phyloP scores from a whole-genome alignment of 768 basidiomycete species.

The Boletus pseudo-olivaceus region DNA sequence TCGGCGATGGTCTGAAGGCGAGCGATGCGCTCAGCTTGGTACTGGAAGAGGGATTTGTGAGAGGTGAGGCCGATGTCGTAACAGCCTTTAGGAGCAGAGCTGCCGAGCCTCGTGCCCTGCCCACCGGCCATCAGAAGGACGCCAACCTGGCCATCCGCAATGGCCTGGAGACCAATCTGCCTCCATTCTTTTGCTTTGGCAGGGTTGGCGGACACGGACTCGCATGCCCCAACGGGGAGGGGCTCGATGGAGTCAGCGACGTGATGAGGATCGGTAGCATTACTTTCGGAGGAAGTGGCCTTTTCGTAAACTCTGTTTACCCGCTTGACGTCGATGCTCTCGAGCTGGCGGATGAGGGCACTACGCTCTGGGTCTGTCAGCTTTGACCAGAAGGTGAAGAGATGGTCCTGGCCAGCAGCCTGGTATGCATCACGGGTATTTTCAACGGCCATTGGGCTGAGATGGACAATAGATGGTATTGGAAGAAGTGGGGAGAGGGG shows the following conservation, averaged over 20 bases:
- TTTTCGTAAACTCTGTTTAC: constrained; percentile 86
- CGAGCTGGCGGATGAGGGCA: constrained; percentile 67
- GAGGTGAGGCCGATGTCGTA: constrained; percentile 96
- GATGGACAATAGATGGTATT: neutral
- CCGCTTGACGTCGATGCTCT: constrained; percentile 78
- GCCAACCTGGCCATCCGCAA: constrained; percentile 81
- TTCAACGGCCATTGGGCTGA: constrained; percentile 49
- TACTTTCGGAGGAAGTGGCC: constrained; percentile 66
- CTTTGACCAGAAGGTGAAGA: constrained; percentile 81
- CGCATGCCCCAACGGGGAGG: constrained; percentile 72
- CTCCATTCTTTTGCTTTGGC: constrained; percentile 71
- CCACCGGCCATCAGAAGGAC: constrained; percentile 98
- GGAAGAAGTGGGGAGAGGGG: neutral
- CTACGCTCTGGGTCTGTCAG: constrained; percentile 63
- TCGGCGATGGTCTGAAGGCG: constrained; percentile 78
- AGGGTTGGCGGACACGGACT: constrained; percentile 52
- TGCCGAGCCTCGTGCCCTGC: constrained; percentile 93
- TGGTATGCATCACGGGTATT: constrained; percentile 62
- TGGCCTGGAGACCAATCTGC: constrained; percentile 72
- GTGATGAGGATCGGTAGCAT: constrained; percentile 37
- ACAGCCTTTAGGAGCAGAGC: constrained; percentile 92
- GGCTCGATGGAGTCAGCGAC: constrained; percentile 65
- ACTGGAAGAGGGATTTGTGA: constrained; percentile 91
- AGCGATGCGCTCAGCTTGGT: constrained; percentile 94
- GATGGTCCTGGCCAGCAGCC: constrained; percentile 81